Evolutionary conservation across 208 protist species (phyloP).

Genomic region (Leishmania gerbilli): DNA sequence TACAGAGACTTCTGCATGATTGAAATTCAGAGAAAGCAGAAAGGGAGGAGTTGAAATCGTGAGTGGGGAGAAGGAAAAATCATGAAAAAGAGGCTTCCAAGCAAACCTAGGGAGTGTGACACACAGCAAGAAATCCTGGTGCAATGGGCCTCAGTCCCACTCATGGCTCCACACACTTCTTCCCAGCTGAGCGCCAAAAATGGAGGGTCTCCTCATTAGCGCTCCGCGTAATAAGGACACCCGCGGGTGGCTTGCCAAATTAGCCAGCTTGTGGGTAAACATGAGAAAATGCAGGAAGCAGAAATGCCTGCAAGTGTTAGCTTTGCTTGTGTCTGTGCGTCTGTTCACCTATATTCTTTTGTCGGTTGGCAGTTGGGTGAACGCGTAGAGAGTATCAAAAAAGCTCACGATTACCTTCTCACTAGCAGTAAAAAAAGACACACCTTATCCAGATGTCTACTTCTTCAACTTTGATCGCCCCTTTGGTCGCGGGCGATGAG

Average conservation of each 20-base stretch:
- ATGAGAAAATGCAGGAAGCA: neutral
- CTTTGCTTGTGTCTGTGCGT: no score
- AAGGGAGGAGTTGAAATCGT: neutral
- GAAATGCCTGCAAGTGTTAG: neutral
- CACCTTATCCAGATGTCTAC: slow-evolving; percentile 13
- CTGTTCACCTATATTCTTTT: no score
- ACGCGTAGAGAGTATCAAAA: neutral
- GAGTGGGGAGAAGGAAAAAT: neutral
- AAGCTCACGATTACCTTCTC: neutral
- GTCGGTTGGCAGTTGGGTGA: neutral
- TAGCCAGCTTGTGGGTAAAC: neutral
- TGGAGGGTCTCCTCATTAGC: neutral
- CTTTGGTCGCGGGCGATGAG: slow-evolving; percentile 83
- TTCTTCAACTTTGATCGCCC: slow-evolving; percentile 90
- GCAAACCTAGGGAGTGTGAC: neutral
- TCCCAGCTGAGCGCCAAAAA: neutral
- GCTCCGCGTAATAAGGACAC: neutral
- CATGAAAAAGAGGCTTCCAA: neutral
- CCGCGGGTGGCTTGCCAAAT: neutral
- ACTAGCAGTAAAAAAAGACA: slow-evolving; percentile 15
- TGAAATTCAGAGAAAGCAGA: neutral
- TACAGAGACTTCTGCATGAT: no score
- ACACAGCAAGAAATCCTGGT: neutral
- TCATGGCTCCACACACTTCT: neutral
- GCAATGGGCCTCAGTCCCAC: neutral